Evolutionary conservation across 495 filamentous ascomycete species (phyloP).

Genomic region (Choiromyces venosus): DNA sequence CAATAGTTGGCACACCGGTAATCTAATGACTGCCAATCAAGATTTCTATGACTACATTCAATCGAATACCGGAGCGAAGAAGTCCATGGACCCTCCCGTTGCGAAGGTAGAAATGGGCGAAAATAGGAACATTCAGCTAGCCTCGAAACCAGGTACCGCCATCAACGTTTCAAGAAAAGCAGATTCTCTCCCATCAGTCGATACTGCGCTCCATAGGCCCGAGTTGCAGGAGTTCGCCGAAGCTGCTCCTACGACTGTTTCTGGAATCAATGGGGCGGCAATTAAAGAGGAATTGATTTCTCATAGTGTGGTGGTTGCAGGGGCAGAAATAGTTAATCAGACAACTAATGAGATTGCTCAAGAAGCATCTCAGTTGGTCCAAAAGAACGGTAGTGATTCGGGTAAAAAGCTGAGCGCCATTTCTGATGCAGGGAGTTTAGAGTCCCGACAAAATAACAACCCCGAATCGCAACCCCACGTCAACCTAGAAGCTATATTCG

Average conservation of each 20-base stretch:
- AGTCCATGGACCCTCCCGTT: background rate
- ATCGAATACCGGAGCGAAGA: background rate
- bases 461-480: background rate
- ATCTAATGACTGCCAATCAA: constrained; percentile 18
- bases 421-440: background rate
- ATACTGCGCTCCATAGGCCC: background rate
- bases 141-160: background rate
- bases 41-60: constrained; percentile 23
- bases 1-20: constrained; percentile 24
- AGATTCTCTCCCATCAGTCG: background rate
- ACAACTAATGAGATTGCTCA: background rate
- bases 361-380: background rate
- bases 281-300: background rate
- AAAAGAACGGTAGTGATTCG: background rate
- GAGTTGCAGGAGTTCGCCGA: background rate
- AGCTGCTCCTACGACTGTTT: background rate
- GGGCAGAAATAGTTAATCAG: background rate
- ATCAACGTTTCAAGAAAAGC: background rate
- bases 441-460: background rate
- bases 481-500: background rate
- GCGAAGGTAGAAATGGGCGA: background rate
- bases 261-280: background rate
- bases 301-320: background rate
- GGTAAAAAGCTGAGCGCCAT: background rate
- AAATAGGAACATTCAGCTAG: background rate